Percentiles rank a stretch among this genome's conserved stretches.
Evolutionary conservation across 176 grass and related monocot genomes (phyloP).

Genomic region (Alloteropsis semialata): DNA sequence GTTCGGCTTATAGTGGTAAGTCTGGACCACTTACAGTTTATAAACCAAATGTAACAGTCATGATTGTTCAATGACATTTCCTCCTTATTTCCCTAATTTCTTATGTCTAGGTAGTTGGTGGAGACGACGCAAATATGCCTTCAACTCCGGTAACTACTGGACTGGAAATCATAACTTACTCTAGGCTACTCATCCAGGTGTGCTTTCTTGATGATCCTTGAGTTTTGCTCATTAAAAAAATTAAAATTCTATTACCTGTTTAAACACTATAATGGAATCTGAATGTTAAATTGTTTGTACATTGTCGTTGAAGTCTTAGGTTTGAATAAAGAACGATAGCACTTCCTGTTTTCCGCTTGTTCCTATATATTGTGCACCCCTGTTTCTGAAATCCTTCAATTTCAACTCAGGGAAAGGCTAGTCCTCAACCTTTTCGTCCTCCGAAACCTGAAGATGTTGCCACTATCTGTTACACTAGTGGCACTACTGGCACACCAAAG

Average conservation of each 20-base stretch:
- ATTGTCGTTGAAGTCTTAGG: not conserved
- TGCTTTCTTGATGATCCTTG: not conserved
- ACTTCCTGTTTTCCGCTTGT: constrained; percentile 9
- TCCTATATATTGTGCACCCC: not conserved
- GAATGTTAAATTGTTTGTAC: too few relatives aligned
- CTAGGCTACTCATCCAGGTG: constrained; percentile 62
- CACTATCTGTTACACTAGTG: constrained; percentile 97
- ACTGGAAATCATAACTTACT: constrained; percentile 67
- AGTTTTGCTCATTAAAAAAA: not conserved
- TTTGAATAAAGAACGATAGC: not conserved
- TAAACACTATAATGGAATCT: not conserved
- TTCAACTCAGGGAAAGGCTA: constrained; percentile 60
- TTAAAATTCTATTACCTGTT: too few relatives aligned
- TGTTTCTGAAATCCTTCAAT: too few relatives aligned
- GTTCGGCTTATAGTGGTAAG: constrained; percentile 90
- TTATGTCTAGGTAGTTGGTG: constrained; percentile 71
- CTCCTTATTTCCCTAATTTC: constrained; percentile 27
- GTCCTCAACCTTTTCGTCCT: constrained; percentile 63
- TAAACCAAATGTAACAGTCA: not conserved
- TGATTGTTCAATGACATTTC: not conserved
- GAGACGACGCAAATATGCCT: constrained; percentile 58
- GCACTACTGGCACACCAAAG: constrained; percentile 95
- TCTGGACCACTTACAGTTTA: not conserved
- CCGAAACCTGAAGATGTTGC: constrained; percentile 90
- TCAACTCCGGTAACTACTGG: constrained; percentile 39